Conservation (phyloP, 2,329 filamentous ascomycete genomes). For the Penicillium sp. region DNA sequence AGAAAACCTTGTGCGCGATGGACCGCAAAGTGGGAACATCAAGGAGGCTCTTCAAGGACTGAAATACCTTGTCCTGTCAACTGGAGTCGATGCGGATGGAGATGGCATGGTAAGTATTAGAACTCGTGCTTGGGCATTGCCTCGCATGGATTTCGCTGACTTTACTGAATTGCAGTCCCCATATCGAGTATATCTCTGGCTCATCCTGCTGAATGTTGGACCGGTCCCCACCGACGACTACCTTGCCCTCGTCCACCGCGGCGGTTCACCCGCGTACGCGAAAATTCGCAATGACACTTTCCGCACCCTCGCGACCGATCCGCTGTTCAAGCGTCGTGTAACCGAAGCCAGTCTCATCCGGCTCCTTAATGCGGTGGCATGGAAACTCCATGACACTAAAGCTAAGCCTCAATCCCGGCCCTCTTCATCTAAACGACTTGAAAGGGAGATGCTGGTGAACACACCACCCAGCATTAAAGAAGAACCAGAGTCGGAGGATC, state of each 20-base stretch:
- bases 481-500: conserved; percentile 32
- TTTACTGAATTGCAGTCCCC: conserved; percentile 66
- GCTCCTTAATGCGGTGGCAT: conserved; percentile 90
- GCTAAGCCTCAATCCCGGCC: conserved; percentile 49
- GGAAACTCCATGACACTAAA: conserved; percentile 82
- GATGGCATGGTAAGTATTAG: conserved; percentile 55
- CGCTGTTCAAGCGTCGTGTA: conserved; percentile 92
- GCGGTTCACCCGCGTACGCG: conserved; percentile 89
- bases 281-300: conserved; percentile 99
- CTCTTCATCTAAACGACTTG: conserved; percentile 52
- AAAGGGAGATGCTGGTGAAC: conserved; percentile 48
- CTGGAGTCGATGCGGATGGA: conserved; percentile 54
- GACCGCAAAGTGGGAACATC: conserved; percentile 70
- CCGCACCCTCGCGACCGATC: conserved; percentile 92
- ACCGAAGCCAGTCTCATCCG: conserved; percentile 94
- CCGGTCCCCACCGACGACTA: conserved; percentile 86
- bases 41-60: conserved; percentile 50
- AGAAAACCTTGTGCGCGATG: conserved; percentile 78
- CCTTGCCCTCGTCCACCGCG: conserved; percentile 85
- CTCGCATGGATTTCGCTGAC: conserved; percentile 8
- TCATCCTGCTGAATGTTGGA: conserved; percentile 86
- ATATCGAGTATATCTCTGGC: conserved; percentile 92
- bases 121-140: conserved; percentile 4
- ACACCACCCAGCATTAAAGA: conserved; percentile 45
- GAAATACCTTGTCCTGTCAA: conserved; percentile 54